Evolutionary conservation across 2,329 filamentous ascomycete genomes (phyloP).

Genomic region (Mycocentrospora acerina): DNA sequence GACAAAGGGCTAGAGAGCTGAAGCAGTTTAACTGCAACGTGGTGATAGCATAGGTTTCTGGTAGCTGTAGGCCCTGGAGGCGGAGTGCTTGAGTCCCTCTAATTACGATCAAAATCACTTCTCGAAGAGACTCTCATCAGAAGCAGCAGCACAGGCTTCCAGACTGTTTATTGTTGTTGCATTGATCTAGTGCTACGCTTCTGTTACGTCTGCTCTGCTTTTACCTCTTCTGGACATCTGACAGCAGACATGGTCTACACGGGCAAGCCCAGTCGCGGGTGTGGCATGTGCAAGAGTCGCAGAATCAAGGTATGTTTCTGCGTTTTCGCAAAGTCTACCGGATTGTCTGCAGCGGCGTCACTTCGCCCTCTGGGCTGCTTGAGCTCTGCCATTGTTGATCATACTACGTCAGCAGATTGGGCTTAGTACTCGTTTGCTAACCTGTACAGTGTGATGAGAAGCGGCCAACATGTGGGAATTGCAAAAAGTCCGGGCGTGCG

Average conservation of each 20-base stretch:
- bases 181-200: conserved; percentile 1
- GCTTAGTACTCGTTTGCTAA: too few species aligned
- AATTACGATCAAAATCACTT: conserved; percentile 1
- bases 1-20: too few species aligned
- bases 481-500: conserved; percentile 32
- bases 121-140: conserved; percentile 1
- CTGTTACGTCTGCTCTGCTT: conserved; percentile 7
- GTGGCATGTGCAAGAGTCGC: conserved; percentile 72
- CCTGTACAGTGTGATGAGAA: conserved; percentile 38
- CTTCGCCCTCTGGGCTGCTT: too few species aligned
- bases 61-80: conserved; percentile 29
- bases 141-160: conserved; percentile 1
- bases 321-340: neutral
- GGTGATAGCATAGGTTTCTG: conserved; percentile 8
- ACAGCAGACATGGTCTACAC: conserved; percentile 41
- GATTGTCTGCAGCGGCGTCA: neutral
- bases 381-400: neutral
- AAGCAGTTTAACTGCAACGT: too few species aligned
- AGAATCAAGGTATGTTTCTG: conserved; percentile 67
- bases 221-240: conserved; percentile 12
- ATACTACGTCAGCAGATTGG: too few species aligned
- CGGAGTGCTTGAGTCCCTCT: conserved; percentile 19
- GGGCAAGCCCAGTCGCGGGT: conserved; percentile 55
- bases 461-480: conserved; percentile 39
- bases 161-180: conserved; percentile 3